Base-by-base conservation (phyloP, 176 grass and related monocot genomes). In the Puya raimondii region DNA sequence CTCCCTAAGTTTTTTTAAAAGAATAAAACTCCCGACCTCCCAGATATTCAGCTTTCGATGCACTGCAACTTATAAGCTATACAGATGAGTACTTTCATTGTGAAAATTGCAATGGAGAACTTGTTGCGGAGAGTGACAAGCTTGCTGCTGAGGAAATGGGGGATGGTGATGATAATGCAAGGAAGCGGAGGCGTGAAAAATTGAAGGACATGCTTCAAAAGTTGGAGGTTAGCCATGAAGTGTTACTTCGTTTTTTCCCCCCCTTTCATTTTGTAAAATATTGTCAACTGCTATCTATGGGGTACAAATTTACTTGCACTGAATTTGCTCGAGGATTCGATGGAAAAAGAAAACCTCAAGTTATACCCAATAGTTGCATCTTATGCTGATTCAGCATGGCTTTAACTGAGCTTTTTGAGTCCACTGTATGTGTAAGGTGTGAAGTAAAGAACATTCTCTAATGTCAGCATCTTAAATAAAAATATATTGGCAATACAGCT, bases 61-160 rank as follows among this genome's bases (percentile, higher is more conserved):
- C 89, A 53, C 22, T 99, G 47, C 84, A 93, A 72, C 84, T 99
- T 69, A 66, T 99, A 74, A 99, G 89, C 74, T 85, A 77, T 74
- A 83, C 63, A 0, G 94, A 90, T 12, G 94, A 93, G 33, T 85
- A 83, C 50, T 99, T 99, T 75, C 94, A 93, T 63, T 99, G 94
- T 79, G 94, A 99, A 85, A 93, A 78, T 77, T 99, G 94, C 84
- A 91, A 93, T 2, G 81, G 84, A 20, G 89, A 99, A 80, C 84
- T 99, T 71, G 79, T 97, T 81, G 89, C 89, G 16, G 89, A 99
- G 75, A 99, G 94, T 79, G 94, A 99, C 69, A 99, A 99, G 58
- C 94, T 99, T 76, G 89, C 94, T 75, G 85, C 94, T 74, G 94
- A 97, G 74, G 89, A 97, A 92, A 87, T 90, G 84, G 94, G 94